These are phyloP conservation scores for Alopecurus myosuroides DNA, from an alignment of 176 grass and related monocot species.

Conservation along the genomic window DNA sequence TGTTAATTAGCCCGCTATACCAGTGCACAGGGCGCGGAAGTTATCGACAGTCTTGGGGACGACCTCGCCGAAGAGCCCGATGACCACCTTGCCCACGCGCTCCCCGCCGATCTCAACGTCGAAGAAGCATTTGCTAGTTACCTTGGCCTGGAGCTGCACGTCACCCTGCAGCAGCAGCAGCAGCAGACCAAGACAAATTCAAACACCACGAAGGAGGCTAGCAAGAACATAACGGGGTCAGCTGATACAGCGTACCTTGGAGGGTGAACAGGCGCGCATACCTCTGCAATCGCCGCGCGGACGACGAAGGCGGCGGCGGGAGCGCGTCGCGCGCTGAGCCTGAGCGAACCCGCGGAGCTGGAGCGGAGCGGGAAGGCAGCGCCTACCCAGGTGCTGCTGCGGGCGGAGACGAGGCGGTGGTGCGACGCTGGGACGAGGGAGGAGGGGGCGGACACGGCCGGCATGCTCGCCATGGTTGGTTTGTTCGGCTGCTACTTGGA, in stretches of 20 bases:
- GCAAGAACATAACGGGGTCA: not conserved
- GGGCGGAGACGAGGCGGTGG: not conserved
- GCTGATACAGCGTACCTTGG: not conserved
- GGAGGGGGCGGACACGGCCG: constrained; percentile 36
- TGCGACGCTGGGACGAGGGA: not conserved
- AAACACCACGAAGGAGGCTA: not conserved
- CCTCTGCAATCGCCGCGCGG: constrained; percentile 36
- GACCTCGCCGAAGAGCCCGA: constrained; percentile 63
- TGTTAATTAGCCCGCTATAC: not conserved
- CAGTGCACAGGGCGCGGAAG: constrained; percentile 69
- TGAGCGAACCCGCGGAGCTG: constrained; percentile 9
- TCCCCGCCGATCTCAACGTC: constrained; percentile 53
- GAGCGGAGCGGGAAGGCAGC: not conserved
- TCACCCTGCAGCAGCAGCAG: constrained; percentile 13
- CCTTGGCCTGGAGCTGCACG: constrained; percentile 47
- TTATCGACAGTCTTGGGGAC: constrained; percentile 56
- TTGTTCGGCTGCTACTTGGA: not conserved
- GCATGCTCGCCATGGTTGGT: constrained; percentile 27
- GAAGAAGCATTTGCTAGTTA: constrained; percentile 58
- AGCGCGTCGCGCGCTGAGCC: constrained; percentile 9
- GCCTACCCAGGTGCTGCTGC: not conserved
- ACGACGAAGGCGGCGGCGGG: constrained; percentile 14
- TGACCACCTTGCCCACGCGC: constrained; percentile 41
- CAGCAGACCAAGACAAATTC: not conserved
- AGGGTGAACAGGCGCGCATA: not conserved